These are phyloP conservation scores for Alloascoidea africana DNA, from an alignment of 805 yeast genomes.

Conservation along the genomic window DNA sequence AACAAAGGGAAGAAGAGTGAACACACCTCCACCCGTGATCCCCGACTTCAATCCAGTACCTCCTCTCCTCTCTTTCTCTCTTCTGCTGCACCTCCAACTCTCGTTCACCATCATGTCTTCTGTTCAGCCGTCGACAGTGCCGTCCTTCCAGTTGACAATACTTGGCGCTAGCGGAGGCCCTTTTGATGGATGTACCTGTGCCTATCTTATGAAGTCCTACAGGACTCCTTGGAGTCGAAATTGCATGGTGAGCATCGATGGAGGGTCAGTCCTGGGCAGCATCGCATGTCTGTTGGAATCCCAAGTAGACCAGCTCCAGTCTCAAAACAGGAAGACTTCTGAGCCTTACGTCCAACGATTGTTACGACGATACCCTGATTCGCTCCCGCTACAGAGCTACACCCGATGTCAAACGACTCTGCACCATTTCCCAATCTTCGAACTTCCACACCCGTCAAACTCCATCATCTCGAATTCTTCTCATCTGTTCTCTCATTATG, in stretches of 20 bases:
- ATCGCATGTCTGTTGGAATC: slow-evolving; percentile 26
- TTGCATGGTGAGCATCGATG: slow-evolving; percentile 52
- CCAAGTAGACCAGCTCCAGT: slow-evolving; percentile 4
- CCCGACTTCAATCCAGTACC: too few relatives aligned
- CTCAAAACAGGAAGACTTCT: slow-evolving; percentile 1
- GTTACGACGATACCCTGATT: background rate
- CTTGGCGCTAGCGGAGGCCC: slow-evolving; percentile 53
- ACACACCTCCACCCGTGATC: too few relatives aligned
- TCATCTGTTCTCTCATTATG: slow-evolving; percentile 11
- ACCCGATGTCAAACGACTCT: slow-evolving; percentile 2
- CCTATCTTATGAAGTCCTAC: slow-evolving; percentile 48
- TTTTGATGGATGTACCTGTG: slow-evolving; percentile 50
- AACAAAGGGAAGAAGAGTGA: too few relatives aligned
- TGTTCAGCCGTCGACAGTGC: too few relatives aligned
- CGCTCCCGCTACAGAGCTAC: background rate
- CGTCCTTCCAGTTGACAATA: background rate
- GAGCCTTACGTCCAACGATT: slow-evolving; percentile 2
- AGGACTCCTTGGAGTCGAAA: slow-evolving; percentile 24
- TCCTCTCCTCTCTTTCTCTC: too few relatives aligned
- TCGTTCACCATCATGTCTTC: too few relatives aligned
- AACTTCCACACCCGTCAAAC: slow-evolving; percentile 6
- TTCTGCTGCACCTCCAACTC: too few relatives aligned
- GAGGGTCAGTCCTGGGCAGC: slow-evolving; percentile 57
- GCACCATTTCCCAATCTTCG: slow-evolving; percentile 7
- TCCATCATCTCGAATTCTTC: slow-evolving; percentile 10